Conservation (phyloP, 2,329 filamentous ascomycete species). For the Talaromyces sp. region DNA sequence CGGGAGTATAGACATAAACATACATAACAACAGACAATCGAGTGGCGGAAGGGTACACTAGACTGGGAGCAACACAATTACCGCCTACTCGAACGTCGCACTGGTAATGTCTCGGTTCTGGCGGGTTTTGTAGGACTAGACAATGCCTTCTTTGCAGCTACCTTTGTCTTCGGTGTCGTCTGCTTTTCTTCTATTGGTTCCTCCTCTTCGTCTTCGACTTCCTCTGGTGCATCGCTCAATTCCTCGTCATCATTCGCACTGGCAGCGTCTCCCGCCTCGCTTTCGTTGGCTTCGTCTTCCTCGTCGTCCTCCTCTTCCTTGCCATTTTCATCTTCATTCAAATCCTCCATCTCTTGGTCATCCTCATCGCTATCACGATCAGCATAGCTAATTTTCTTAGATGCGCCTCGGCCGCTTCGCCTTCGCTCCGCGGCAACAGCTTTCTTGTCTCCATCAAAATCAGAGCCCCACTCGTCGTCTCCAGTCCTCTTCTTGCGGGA, state of each 20-base stretch:
- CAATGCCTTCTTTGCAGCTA: slow-evolving; percentile 7
- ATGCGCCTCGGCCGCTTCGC: slow-evolving; percentile 38
- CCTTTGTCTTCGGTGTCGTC: neutral
- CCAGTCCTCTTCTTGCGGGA: slow-evolving; percentile 36
- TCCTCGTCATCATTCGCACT: slow-evolving; percentile 12
- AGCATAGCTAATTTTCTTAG: slow-evolving; percentile 39
- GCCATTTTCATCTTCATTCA: slow-evolving; percentile 27
- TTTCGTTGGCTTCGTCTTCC: slow-evolving; percentile 19
- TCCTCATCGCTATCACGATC: slow-evolving; percentile 46
- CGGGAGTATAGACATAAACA: slow-evolving; percentile 2
- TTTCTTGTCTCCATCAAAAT: slow-evolving; percentile 40
- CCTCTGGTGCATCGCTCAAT: slow-evolving; percentile 11
- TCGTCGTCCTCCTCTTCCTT: slow-evolving; percentile 37
- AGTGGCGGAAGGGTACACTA: neutral
- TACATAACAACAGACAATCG: neutral
- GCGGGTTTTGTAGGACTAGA: slow-evolving; percentile 5
- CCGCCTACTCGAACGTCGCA: slow-evolving; percentile 17
- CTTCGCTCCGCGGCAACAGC: slow-evolving; percentile 33
- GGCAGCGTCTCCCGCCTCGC: slow-evolving; percentile 10
- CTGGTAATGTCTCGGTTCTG: slow-evolving; percentile 14
- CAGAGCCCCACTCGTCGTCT: slow-evolving; percentile 40
- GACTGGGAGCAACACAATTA: neutral
- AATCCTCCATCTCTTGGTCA: slow-evolving; percentile 41
- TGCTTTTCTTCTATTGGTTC: neutral
- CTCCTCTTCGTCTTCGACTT: slow-evolving; percentile 3